Base-by-base conservation (phyloP, 495 filamentous ascomycete species). In the Penicillium cosmopolitanum region DNA sequence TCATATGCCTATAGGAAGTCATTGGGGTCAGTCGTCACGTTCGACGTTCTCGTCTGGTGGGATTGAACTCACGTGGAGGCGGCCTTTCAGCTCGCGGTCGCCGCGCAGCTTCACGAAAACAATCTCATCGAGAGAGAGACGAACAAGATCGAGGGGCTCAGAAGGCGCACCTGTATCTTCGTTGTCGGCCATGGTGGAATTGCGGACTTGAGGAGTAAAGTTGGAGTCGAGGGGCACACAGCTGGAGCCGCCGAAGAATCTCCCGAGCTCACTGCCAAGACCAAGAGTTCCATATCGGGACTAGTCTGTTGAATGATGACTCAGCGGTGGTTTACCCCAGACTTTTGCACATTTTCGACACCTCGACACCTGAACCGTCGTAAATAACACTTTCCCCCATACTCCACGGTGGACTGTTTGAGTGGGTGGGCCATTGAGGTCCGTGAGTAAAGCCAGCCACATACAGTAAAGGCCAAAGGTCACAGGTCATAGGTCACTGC, bases 91-190 rank as follows among this genome's bases (percentile, higher is more conserved):
- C 73, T 99, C 96, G 50, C 95, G 87, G 73, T 98, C 95, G 55
- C 95, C 95, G 64, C 95, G 82, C 34, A 99, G 79, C 83, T 97
- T 98, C 61, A 99, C 94, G 75, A 96, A 96, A 28, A 99, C 95
- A 47, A 93, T 85, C 73, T 99, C 96, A 70, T 97, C 93, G 15
- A 99, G 82, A 59, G 90, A 92, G 50, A 99, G 84, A 51, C 92
- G 90, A 57, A 99, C 95, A 15, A 99, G 86, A 72, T 98, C 96
- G 60, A 99, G 87, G 48, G 93, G 93, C 75, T 96, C 93, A 3
- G 90, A 87, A 38, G 89, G 77, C 40, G 80, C 69, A 58, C 82
- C 77, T 57, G 80, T 80, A 66, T 92, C 89, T 67, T 87, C 89
- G 28, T 74, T 81, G 66, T 91, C 90, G 66, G 91, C 86, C 89